A percentile compares a stretch with the other conserved stretches of the same genome.
phyloP scores from a whole-genome alignment of 164 flowering plant species.

The Vitis riparia region DNA sequence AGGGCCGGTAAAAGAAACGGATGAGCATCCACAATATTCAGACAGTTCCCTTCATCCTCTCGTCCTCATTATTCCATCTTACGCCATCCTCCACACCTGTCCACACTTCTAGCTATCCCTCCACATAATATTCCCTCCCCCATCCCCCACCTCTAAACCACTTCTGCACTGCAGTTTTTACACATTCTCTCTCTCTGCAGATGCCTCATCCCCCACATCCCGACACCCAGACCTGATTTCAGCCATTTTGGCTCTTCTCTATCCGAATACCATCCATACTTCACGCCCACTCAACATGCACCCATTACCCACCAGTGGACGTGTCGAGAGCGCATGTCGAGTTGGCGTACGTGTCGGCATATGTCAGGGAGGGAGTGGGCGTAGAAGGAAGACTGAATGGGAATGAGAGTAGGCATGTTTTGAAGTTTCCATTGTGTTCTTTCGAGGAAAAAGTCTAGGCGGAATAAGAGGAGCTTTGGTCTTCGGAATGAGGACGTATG shows the following conservation, averaged over 20 bases:
- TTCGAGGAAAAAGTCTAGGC: constrained; percentile 1
- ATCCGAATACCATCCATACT: neutral
- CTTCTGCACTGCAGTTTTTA: neutral
- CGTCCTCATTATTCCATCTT: neutral
- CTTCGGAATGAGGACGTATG: neutral
- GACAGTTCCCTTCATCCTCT: no score
- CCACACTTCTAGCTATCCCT: constrained; percentile 10
- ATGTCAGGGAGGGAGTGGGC: no score
- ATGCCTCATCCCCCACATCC: neutral
- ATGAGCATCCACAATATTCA: no score
- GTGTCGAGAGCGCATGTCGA: constrained; percentile 2
- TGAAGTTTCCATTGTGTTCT: neutral
- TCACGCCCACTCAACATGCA: neutral
- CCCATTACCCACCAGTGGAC: neutral
- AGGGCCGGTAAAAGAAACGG: no score
- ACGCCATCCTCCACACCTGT: constrained; percentile 14
- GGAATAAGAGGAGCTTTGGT: neutral
- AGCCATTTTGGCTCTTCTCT: neutral
- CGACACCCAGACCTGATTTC: constrained; percentile 6
- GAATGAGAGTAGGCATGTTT: no score
- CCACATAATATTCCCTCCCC: constrained; percentile 18
- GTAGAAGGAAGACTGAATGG: no score
- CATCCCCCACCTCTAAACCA: no score
- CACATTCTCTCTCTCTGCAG: constrained; percentile 6
- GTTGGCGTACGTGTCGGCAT: no score